These are phyloP conservation scores for Nymphaea thermarum DNA, from an alignment of 164 flowering plant genomes.

Conservation along the genomic window DNA sequence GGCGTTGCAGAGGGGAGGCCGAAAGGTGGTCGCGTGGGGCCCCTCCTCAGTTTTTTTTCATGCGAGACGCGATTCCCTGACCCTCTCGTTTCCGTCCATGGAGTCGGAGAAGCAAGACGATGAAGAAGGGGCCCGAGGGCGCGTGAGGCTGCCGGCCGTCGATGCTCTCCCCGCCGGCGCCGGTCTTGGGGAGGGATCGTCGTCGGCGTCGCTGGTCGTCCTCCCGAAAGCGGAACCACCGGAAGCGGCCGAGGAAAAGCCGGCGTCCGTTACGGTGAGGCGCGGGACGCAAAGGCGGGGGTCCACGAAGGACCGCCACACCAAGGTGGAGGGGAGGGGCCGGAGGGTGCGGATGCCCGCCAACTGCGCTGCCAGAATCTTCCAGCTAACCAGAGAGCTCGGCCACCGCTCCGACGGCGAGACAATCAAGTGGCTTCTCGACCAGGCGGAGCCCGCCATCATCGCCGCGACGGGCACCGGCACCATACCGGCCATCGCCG, in stretches of 20 bases:
- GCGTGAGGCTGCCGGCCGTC: not conserved
- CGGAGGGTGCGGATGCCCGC: constrained; percentile 22
- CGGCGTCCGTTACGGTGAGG: not conserved
- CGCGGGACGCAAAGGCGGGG: not conserved
- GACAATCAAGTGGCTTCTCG: constrained; percentile 14
- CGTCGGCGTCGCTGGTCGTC: not conserved
- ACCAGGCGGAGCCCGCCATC: constrained; percentile 18
- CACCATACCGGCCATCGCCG: constrained; percentile 14
- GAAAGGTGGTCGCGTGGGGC: not conserved
- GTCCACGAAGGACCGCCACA: constrained; percentile 11
- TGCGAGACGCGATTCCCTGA: not conserved
- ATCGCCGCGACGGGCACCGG: constrained; percentile 20
- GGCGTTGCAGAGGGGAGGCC: not conserved
- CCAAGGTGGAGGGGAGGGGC: constrained; percentile 20
- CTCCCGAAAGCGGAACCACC: not conserved
- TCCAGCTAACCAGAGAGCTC: constrained; percentile 17
- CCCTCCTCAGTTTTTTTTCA: not conserved
- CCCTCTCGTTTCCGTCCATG: not conserved
- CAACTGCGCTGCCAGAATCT: constrained; percentile 17
- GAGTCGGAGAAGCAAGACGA: not conserved
- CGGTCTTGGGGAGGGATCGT: not conserved
- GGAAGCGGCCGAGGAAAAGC: not conserved
- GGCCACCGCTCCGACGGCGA: constrained; percentile 15
- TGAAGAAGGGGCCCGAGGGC: not conserved
- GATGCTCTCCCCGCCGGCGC: too few species aligned